Evolutionary conservation across 23 red algal species (phyloP), one percentile per base, ranked within the genome.

Genomic region (Pyropia yezoensis): DNA sequence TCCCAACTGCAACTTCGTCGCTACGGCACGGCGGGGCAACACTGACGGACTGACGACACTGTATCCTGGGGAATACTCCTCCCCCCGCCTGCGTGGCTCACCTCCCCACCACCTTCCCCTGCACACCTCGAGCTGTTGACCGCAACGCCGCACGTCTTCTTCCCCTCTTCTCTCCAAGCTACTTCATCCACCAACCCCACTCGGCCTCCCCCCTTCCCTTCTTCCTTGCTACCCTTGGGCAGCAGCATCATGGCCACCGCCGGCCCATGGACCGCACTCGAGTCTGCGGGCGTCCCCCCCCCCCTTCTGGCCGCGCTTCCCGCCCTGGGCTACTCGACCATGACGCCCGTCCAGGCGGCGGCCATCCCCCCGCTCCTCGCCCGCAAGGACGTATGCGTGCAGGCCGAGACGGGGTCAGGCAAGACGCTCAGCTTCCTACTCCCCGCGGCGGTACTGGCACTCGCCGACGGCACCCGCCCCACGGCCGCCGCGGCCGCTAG

Each of bases 381-480:
- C 18, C 65, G 70, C 27, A 79, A 79, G 54, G 84, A 98, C 68
- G 88, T 98, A 25, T 72, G 65, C 32, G 84, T 90, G 65, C 67
- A 87, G 14, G 85, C 94, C 13, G 81, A 98, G 71, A 98, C 94
- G 3, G 94, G 94, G 27, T 88, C 80, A 59, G 94, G 94, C 18
- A 98, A 98, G 55, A 98, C 94, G 50, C 71, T 91, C 22, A 80
- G 75, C 13, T 98, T 84, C 71, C 47, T 98, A 8, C 59, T 98
- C 59, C 94, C 94, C 33, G 74, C 87, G 28, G 70, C 75, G 4
- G 66, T 88, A 18, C 47, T 69, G 32, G 24, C 87, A 49, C 69
- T 81, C 18, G 63, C 54, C 32, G 54, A 55, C 7, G 27, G 18
- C 18, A 49, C 52, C 11, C 57, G 22, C 13, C 55, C 25, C 55